phyloP scores from a whole-genome alignment of 2,329 filamentous ascomycete genomes.

The Colletotrichum australisinense region DNA sequence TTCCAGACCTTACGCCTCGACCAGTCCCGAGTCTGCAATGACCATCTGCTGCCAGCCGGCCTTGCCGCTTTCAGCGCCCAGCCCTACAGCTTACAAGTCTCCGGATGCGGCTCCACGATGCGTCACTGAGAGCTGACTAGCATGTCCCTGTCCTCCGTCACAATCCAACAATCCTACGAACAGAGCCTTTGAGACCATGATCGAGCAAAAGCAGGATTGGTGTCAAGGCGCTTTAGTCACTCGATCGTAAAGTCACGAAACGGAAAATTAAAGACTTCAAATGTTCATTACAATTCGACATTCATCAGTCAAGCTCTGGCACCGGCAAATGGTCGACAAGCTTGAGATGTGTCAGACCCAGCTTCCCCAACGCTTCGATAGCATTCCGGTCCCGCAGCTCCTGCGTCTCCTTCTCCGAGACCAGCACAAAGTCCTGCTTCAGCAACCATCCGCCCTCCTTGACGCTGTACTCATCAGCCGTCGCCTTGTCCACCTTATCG shows the following conservation, averaged over 20 bases:
- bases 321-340: conserved; percentile 82
- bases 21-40: too few species aligned
- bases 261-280: neutral
- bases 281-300: neutral
- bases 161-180: neutral
- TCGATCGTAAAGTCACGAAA: neutral
- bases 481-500: conserved; percentile 61
- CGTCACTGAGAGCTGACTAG: neutral
- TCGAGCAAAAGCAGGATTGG: neutral
- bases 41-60: conserved; percentile 9
- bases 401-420: conserved; percentile 76
- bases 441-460: conserved; percentile 72
- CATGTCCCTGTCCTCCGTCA: neutral
- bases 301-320: conserved; percentile 66
- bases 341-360: conserved; percentile 74
- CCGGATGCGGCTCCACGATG: conserved; percentile 11
- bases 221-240: too few species aligned
- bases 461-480: conserved; percentile 72
- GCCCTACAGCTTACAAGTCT: conserved; percentile 12
- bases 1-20: neutral
- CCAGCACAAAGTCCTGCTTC: conserved; percentile 82
- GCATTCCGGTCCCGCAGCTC: conserved; percentile 73
- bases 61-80: neutral
- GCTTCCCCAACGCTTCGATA: conserved; percentile 71
- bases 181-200: neutral